Percentiles rank a stretch among this genome's conserved stretches.
phyloP scores from a whole-genome alignment of 495 filamentous ascomycete genomes.

The Tuber microsphaerosporum region DNA sequence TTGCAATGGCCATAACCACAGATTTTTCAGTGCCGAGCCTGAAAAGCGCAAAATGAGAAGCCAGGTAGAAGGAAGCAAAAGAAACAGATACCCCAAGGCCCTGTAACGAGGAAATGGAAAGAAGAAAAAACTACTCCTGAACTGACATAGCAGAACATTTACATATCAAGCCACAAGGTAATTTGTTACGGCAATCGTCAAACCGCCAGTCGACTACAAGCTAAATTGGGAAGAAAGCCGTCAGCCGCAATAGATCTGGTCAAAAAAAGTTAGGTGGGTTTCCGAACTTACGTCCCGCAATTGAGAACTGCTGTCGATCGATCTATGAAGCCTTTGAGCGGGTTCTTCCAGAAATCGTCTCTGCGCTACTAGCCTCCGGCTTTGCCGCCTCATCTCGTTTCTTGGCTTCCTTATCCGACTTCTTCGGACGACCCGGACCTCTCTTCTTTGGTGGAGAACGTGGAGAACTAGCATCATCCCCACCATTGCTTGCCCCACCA shows the following conservation, averaged over 20 bases:
- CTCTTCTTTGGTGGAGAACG: constrained; percentile 42
- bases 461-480: constrained; percentile 17
- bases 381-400: constrained; percentile 33
- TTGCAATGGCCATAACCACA: background rate
- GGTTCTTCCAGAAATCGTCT: constrained; percentile 35
- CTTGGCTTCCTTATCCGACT: constrained; percentile 33
- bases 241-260: background rate
- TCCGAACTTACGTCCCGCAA: background rate
- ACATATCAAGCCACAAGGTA: background rate
- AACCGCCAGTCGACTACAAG: background rate
- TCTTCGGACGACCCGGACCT: constrained; percentile 47
- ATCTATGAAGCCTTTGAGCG: constrained; percentile 30
- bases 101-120: background rate
- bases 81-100: background rate
- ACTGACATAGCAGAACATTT: background rate
- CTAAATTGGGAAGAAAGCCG: background rate
- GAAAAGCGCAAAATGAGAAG: background rate
- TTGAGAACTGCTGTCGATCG: background rate
- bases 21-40: background rate
- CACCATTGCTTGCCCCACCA: constrained; percentile 25
- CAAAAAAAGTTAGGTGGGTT: background rate
- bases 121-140: background rate
- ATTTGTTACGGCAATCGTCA: background rate
- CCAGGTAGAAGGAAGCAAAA: background rate
- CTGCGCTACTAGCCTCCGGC: constrained; percentile 29